Evolutionary conservation across 306 rosid species (phyloP).

Genomic region (Arachis stenosperma): DNA sequence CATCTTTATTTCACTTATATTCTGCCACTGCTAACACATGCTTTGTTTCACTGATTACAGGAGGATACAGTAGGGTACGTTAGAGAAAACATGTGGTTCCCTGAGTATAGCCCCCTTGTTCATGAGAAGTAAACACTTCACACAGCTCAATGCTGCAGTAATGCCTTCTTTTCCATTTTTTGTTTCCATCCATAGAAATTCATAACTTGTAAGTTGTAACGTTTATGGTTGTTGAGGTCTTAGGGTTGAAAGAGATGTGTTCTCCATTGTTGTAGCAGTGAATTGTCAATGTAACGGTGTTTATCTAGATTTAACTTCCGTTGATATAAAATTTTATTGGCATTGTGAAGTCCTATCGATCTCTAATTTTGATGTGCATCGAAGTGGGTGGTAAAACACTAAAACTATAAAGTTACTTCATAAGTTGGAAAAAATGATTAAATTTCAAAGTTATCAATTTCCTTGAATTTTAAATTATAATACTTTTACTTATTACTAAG

Average conservation of each 20-base stretch:
- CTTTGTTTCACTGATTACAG: slow-evolving; percentile 55
- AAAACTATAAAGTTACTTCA: too few species aligned
- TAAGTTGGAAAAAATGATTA: background rate
- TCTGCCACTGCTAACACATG: slow-evolving; percentile 18
- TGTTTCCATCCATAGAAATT: slow-evolving; percentile 22
- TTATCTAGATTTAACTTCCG: background rate
- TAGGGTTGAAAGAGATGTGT: slow-evolving; percentile 10
- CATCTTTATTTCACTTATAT: slow-evolving; percentile 14
- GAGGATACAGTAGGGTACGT: slow-evolving; percentile 68
- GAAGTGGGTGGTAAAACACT: background rate
- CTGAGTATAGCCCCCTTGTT: slow-evolving; percentile 82
- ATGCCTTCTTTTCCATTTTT: slow-evolving; percentile 22
- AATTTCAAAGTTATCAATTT: too few species aligned
- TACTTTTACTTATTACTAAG: too few species aligned
- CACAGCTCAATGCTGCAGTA: slow-evolving; percentile 26
- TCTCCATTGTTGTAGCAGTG: background rate
- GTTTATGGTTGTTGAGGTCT: slow-evolving; percentile 24
- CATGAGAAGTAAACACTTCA: slow-evolving; percentile 59
- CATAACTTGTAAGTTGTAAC: slow-evolving; percentile 37
- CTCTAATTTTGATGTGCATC: slow-evolving; percentile 4
- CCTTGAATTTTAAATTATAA: too few species aligned
- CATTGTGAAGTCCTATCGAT: background rate
- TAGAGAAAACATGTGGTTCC: slow-evolving; percentile 76
- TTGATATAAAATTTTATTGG: background rate
- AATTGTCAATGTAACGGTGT: background rate